Evolutionary conservation across 1,139 yeast genomes (phyloP).

Genomic region (Yamadazyma dushanensis): DNA sequence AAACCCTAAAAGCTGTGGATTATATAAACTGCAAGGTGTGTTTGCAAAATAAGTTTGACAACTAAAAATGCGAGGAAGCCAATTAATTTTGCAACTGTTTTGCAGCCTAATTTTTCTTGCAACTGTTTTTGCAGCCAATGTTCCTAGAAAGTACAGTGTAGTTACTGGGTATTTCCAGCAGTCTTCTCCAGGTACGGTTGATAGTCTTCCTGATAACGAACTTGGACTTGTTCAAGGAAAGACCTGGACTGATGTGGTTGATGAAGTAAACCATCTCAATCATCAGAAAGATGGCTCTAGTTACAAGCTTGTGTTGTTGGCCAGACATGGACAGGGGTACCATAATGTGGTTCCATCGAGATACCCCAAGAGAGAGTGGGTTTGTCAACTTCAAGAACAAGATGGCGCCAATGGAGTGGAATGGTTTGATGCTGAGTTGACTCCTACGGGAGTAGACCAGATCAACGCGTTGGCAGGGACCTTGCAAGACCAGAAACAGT

Average conservation of each 20-base stretch:
- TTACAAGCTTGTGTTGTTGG: constrained; percentile 34
- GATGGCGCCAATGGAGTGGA: constrained; percentile 31
- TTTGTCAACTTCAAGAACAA: constrained; percentile 30
- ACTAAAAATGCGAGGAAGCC: background rate
- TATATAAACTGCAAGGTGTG: no score
- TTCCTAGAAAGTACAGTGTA: constrained; percentile 10
- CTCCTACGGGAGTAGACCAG: constrained; percentile 27
- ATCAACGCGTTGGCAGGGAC: constrained; percentile 18
- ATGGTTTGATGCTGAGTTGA: constrained; percentile 42
- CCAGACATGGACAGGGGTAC: constrained; percentile 69
- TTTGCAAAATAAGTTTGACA: no score
- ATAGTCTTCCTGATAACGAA: constrained; percentile 5
- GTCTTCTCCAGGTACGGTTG: constrained; percentile 8
- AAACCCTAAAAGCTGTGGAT: background rate
- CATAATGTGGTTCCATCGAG: constrained; percentile 48
- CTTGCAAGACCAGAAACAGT: constrained; percentile 20
- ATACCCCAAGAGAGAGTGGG: constrained; percentile 26
- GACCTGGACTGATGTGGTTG: constrained; percentile 15
- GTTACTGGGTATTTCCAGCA: constrained; percentile 12
- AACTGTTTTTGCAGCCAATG: constrained; percentile 1
- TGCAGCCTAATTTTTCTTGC: background rate
- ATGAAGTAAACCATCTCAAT: constrained; percentile 14
- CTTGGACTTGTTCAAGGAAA: constrained; percentile 10
- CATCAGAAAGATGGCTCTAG: constrained; percentile 9
- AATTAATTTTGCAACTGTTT: background rate